These are phyloP conservation scores for Colletotrichum liaoningense DNA, from an alignment of 2,329 filamentous ascomycete species.

Conservation along the genomic window DNA sequence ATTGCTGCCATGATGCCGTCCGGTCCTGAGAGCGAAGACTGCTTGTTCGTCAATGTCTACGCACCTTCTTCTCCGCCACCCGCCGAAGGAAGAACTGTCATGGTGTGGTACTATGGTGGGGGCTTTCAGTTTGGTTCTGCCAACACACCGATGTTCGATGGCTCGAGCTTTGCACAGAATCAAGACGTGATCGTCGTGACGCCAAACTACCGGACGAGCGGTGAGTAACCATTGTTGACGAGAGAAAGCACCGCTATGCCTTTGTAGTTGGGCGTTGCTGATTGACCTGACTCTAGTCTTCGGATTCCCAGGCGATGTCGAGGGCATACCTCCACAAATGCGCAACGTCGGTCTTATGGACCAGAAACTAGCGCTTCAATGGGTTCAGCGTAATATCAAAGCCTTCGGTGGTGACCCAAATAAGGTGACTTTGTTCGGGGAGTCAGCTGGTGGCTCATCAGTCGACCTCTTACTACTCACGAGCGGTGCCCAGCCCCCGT, in stretches of 20 bases:
- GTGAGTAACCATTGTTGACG: background rate
- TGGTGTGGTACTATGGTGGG: constrained; percentile 36
- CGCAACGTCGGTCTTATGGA: constrained; percentile 67
- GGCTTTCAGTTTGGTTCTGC: constrained; percentile 20
- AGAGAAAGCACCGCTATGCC: background rate
- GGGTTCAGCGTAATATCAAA: constrained; percentile 71
- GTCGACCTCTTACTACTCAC: constrained; percentile 45
- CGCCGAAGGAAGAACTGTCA: constrained; percentile 22
- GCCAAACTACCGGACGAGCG: constrained; percentile 20
- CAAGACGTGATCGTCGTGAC: constrained; percentile 26
- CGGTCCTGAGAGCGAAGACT: constrained; percentile 45
- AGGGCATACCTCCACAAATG: background rate
- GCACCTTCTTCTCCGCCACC: constrained; percentile 38
- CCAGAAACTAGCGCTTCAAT: constrained; percentile 67
- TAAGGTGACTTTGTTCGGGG: constrained; percentile 71
- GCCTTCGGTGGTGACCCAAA: constrained; percentile 72
- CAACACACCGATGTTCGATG: constrained; percentile 19
- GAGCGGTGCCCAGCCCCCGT: background rate
- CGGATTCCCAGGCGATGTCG: constrained; percentile 19
- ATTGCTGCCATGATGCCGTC: too few relatives aligned
- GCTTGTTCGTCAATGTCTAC: constrained; percentile 48
- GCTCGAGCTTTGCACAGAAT: constrained; percentile 14
- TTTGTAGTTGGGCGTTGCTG: background rate
- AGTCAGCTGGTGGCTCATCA: constrained; percentile 65
- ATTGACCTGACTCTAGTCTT: background rate